Percentiles rank a stretch among this genome's conserved stretches.
Evolutionary conservation across 768 basidiomycete species (phyloP).

Genomic region (Lepiota venenata): DNA sequence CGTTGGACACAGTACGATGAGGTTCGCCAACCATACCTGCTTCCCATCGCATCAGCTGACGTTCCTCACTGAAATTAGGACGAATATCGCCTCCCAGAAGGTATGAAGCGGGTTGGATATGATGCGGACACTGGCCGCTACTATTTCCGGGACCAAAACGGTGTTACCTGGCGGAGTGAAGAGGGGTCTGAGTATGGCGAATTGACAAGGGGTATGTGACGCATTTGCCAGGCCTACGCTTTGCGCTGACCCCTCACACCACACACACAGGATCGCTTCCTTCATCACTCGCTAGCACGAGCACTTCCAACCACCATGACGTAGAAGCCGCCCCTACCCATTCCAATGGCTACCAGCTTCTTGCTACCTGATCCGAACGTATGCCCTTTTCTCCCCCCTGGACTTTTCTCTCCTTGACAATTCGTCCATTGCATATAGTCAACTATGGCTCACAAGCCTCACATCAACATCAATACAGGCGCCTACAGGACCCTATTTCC

Average conservation of each 20-base stretch:
- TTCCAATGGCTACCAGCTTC: conserved; percentile 53
- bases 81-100: conserved; percentile 48
- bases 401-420: background rate
- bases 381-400: background rate
- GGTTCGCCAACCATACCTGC: conserved; percentile 21
- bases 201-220: conserved; percentile 41
- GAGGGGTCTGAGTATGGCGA: conserved; percentile 63
- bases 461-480: conserved; percentile 29
- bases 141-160: conserved; percentile 56
- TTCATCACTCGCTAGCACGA: conserved; percentile 12
- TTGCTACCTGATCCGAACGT: conserved; percentile 48
- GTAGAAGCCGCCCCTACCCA: conserved; percentile 53
- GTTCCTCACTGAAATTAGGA: conserved; percentile 33
- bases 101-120: conserved; percentile 70
- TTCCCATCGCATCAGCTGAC: background rate
- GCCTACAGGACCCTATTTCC: conserved; percentile 65
- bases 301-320: conserved; percentile 33
- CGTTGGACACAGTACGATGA: conserved; percentile 48
- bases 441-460: conserved; percentile 26
- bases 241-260: conserved; percentile 4
- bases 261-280: conserved; percentile 31
- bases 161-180: conserved; percentile 52
- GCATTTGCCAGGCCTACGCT: background rate
- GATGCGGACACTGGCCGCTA: conserved; percentile 70
- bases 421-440: conserved; percentile 12